Base-by-base conservation (phyloP, 306 rosid species). In the Cicer pinnatifidum region DNA sequence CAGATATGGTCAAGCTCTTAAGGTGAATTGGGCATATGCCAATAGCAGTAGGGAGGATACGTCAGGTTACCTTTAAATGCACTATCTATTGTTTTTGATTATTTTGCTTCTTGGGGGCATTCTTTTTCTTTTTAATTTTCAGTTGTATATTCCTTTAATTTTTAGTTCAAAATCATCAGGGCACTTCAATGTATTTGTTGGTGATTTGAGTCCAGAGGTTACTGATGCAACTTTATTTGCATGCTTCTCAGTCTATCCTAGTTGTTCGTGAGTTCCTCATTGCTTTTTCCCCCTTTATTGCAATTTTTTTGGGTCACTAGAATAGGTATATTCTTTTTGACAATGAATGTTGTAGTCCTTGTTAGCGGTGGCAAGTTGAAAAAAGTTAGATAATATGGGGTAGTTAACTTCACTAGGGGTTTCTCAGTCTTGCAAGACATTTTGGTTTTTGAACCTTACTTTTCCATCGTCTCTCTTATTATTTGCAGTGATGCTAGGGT, bases 181-280 rank as follows among this genome's bases (percentile, higher is more conserved):
- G 73, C 90, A 86, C 86, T 86, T 81, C 88, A 86, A 84, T 82
- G 59, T 86, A 64, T 86, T 86, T 86, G 85, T 86, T 11, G 90
- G 90, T 84, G 90, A 86, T 86, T 74, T 86, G 86, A 86, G 90
- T 86, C 85, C 90, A 84, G 90, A 86, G 90, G 88, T 84, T 82
- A 86, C 90, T 84, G 90, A 86, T 86, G 90, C 90, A 70, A 84
- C 86, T 73, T 86, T 86, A 77, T 86, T 86, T 84, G 90, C 90
- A 8, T 86, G 90, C 86, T 86, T 86, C 88, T 86, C 90, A 76
- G 90, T 86, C 84, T 86, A 84, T 86, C 87, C 88, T 82, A 86
- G 88, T 86, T 84, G 86, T 82, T 86, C 90, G 90, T 86, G 88
- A 86, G 90, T 86, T 79, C 83, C 88, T 86, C 72, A n/a, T 76